These are phyloP conservation scores for Dittrichia graveolens DNA, from an alignment of 129 eudicot species.

Conservation along the genomic window DNA sequence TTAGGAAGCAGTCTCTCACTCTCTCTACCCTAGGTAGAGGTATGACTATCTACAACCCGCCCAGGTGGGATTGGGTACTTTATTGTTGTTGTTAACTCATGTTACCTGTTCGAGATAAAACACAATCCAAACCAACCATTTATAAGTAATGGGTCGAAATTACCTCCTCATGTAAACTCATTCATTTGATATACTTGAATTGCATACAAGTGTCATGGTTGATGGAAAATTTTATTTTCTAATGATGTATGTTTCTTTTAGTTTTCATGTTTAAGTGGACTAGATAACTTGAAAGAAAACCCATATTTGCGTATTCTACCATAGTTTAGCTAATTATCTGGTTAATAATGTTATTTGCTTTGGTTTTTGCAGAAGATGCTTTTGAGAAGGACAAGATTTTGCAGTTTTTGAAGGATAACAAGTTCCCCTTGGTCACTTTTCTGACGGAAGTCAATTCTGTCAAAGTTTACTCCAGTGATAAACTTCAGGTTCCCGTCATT, in stretches of 20 bases:
- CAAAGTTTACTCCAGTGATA: slow-evolving; percentile 68
- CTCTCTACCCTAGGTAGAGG: too few relatives aligned
- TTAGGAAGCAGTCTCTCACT: too few relatives aligned
- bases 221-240: background rate
- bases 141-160: too few relatives aligned
- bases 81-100: too few relatives aligned
- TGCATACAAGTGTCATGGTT: background rate
- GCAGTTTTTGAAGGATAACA: slow-evolving; percentile 73
- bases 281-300: background rate
- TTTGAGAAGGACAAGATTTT: slow-evolving; percentile 54
- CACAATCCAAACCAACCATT: too few relatives aligned
- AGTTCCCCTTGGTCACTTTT: slow-evolving; percentile 80
- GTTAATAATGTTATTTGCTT: slow-evolving; percentile 4
- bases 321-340: background rate
- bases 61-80: too few relatives aligned
- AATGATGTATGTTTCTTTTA: background rate
- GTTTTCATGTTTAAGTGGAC: background rate
- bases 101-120: too few relatives aligned
- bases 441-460: slow-evolving; percentile 84
- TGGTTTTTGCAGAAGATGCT: slow-evolving; percentile 59
- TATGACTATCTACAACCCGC: too few relatives aligned
- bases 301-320: background rate
- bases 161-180: background rate
- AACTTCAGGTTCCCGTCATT: slow-evolving; percentile 61
- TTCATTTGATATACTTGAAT: background rate